Evolutionary conservation across 768 basidiomycete species (phyloP).

Genomic region (Paxillus involutus): DNA sequence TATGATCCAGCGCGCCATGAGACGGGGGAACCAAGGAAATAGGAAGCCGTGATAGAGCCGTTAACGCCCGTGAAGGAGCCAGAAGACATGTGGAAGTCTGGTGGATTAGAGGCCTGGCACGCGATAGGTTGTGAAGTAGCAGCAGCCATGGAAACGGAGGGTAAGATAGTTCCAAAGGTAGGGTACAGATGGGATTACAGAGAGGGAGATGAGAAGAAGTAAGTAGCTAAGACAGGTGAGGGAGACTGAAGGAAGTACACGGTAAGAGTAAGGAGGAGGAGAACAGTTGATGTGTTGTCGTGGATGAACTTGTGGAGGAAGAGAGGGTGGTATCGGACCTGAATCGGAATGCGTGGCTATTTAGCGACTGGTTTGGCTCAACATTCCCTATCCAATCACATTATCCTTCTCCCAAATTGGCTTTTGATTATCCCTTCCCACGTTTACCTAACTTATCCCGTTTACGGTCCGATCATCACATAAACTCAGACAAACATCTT

Average conservation of each 20-base stretch:
- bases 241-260: constrained; percentile 1
- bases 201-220: neutral
- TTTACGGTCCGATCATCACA: constrained; percentile 28
- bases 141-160: constrained; percentile 31
- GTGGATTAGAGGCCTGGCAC: constrained; percentile 27
- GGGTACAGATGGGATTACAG: constrained; percentile 12
- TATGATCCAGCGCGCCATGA: constrained; percentile 72
- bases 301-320: constrained; percentile 4
- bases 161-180: neutral
- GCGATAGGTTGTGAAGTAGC: constrained; percentile 45
- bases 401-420: neutral
- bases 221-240: neutral
- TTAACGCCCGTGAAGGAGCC: constrained; percentile 51
- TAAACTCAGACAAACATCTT: constrained; percentile 18
- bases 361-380: constrained; percentile 22
- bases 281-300: neutral
- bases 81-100: constrained; percentile 36
- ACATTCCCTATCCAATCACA: constrained; percentile 13
- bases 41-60: constrained; percentile 60
- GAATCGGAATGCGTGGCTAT: constrained; percentile 19
- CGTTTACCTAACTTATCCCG: constrained; percentile 22
- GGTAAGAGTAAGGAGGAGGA: neutral
- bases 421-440: constrained; percentile 19
- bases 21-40: constrained; percentile 71
- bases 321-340: constrained; percentile 7